Base-by-base conservation (phyloP, 2,329 filamentous ascomycete species). In the Blastomyces emzantsi region DNA sequence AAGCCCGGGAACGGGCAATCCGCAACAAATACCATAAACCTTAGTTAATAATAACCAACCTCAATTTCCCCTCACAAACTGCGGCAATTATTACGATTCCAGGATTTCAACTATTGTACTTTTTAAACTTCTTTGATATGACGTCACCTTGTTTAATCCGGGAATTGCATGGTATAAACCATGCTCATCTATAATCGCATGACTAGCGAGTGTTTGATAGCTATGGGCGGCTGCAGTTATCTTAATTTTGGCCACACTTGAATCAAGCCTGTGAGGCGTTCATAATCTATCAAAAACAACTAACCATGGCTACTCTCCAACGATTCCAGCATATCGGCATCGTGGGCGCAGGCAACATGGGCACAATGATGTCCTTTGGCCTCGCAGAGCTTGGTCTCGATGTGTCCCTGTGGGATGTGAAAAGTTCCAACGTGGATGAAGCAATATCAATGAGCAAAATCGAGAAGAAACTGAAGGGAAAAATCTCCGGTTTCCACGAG, bases 331-430 rank as follows among this genome's bases (percentile, higher is more conserved):
- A 69, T 57, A 76, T 77, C 61, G 76, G 75, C 41, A 70, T 77
- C 33, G 75, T 77, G 51, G 75, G 76, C 45, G 74, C 72, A 63
- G 75, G 76, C 19, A 77, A 73, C 63, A 77, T 78, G 75, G 75
- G 76, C 57, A 76, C 75, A 36, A 77, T 76, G 73, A 77, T 78
- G 75, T 69, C 73, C 62, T 73, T 76, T 64, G 75, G 74, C 22
- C 77, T 78, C 47, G 72, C 74, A 0, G 76, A 77, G 51, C 64
- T 75, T 3, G 75, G 75, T 0, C 69, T 76, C 15, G 69, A 76
- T 51, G 74, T 77, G 8, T 77, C 75, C 0, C 67, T 77, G 2
- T 78, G 75, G 74, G 75, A 78, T 61, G 70, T 73, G 17, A 68
- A 69, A 1, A 69, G 66, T 8, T 56, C 68, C 1, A 78, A 77